phyloP scores from a whole-genome alignment of 2,329 filamentous ascomycete genomes.

The Fusarium luffae region DNA sequence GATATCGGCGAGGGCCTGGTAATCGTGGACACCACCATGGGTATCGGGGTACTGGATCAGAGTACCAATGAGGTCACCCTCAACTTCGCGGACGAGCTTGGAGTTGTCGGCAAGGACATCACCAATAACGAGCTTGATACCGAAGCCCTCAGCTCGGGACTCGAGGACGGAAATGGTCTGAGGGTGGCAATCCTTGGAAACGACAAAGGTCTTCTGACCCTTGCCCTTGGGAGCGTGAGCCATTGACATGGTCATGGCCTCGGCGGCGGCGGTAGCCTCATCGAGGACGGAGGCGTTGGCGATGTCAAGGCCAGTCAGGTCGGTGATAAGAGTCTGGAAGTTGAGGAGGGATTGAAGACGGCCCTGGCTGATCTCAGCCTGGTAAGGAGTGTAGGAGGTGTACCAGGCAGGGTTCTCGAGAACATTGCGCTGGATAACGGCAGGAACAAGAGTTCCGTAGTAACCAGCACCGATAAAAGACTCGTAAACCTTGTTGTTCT shows the following conservation, averaged over 20 bases:
- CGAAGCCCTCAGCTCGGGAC: slow-evolving; percentile 88
- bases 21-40: slow-evolving; percentile 83
- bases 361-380: slow-evolving; percentile 96
- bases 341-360: slow-evolving; percentile 91
- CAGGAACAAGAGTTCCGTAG: slow-evolving; percentile 83
- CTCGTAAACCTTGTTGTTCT: slow-evolving; percentile 57
- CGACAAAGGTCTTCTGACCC: slow-evolving; percentile 82
- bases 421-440: slow-evolving; percentile 92
- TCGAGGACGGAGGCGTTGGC: slow-evolving; percentile 92
- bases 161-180: slow-evolving; percentile 88
- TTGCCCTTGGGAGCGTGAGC: slow-evolving; percentile 72
- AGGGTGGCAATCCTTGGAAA: slow-evolving; percentile 84
- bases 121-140: slow-evolving; percentile 79
- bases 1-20: slow-evolving; percentile 75
- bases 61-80: slow-evolving; percentile 86
- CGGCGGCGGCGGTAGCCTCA: slow-evolving; percentile 90
- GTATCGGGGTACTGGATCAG: slow-evolving; percentile 95
- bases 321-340: slow-evolving; percentile 92
- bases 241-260: slow-evolving; percentile 91
- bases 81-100: slow-evolving; percentile 76
- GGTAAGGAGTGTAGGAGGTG: slow-evolving; percentile 97
- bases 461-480: slow-evolving; percentile 90
- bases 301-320: slow-evolving; percentile 87
- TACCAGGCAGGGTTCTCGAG: slow-evolving; percentile 97
- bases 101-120: slow-evolving; percentile 76